Evolutionary conservation across 768 basidiomycete genomes (phyloP), one percentile per base, ranked within the genome.

Genomic region (Podaxis carcinomalis): DNA sequence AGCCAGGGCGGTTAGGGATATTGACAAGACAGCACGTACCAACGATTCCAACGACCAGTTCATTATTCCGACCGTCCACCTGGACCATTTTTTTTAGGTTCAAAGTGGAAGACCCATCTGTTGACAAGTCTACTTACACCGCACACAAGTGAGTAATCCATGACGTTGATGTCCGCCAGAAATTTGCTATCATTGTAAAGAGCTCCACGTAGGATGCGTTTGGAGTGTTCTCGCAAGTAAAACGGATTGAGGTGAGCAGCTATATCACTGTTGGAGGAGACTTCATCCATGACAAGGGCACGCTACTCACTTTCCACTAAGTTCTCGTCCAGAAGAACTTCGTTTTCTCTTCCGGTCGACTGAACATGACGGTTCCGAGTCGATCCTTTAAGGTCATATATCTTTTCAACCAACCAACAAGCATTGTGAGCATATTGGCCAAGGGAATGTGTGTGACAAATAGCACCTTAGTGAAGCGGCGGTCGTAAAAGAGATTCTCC

Each of bases 371-470:
- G 87, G 70, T 97, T 97, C 49, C 97, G 83, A 13, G 89, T 95
- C 14, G 95, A 98, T 14, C 97, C 97, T 70, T 99, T 99, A 46
- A 99, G 78, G 70, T 99, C 97, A 70, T 96, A 99, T 49, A 98
- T 95, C 93, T 95, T 51, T 6, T 14, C 25, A 47, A 35, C 42
- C 19, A 35, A 36, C 37, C 56, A 21, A 21, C 19, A 23, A 47
- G 9, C 25, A 23, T 23, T 27, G 11, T 23, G 11, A 49, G 21
- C 13, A 49, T 49, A 9, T 32, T 9, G 47, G 42, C 2, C 5
- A 16, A n/a, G 42, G 14, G 7, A 11, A 49, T 23, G 11, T 27
- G 25, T 0, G 25, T 11, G 21, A 27, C 10, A 25, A 23, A 32
- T 7, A 23, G 13, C 67, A 92, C 93, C 81, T 90, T 93, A 2